Conservation (phyloP, 805 yeast species). For the Peterozyma xylosa region DNA sequence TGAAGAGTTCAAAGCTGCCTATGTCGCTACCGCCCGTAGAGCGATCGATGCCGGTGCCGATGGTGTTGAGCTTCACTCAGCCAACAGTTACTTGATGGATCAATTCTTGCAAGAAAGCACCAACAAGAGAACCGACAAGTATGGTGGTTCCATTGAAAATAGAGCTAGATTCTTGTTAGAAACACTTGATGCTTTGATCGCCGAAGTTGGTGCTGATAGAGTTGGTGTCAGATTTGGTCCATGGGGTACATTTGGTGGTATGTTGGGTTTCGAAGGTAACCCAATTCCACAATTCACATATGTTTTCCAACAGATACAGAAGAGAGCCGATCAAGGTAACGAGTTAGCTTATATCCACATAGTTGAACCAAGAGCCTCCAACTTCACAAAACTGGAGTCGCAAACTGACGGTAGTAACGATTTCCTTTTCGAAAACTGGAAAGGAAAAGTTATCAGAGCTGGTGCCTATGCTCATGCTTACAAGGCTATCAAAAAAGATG, state of each 20-base stretch:
- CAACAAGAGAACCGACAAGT: conserved; percentile 52
- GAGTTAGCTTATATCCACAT: conserved; percentile 25
- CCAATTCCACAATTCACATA: conserved; percentile 24
- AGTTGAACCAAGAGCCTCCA: conserved; percentile 24
- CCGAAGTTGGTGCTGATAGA: conserved; percentile 31
- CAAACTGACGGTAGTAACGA: conserved; percentile 18
- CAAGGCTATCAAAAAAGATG: conserved; percentile 13
- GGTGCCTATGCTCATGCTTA: conserved; percentile 19
- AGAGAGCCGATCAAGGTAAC: conserved; percentile 13
- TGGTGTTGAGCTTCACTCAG: conserved; percentile 52
- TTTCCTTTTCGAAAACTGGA: conserved; percentile 35
- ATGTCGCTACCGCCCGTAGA: conserved; percentile 13
- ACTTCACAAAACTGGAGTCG: conserved; percentile 10
- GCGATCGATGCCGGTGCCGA: conserved; percentile 20
- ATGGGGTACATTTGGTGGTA: conserved; percentile 25
- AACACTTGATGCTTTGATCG: conserved; percentile 32
- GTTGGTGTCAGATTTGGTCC: conserved; percentile 40
- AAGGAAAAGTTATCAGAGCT: conserved; percentile 34
- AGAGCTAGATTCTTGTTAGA: conserved; percentile 44
- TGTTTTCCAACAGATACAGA: conserved; percentile 24
- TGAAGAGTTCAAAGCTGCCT: conserved; percentile 7
- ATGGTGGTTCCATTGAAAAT: conserved; percentile 58
- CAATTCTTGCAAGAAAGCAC: conserved; percentile 37
- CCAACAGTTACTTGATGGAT: conserved; percentile 52
- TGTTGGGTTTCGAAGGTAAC: conserved; percentile 21